Evolutionary conservation across 495 filamentous ascomycete genomes (phyloP).

Genomic region (Tirmania nivea): DNA sequence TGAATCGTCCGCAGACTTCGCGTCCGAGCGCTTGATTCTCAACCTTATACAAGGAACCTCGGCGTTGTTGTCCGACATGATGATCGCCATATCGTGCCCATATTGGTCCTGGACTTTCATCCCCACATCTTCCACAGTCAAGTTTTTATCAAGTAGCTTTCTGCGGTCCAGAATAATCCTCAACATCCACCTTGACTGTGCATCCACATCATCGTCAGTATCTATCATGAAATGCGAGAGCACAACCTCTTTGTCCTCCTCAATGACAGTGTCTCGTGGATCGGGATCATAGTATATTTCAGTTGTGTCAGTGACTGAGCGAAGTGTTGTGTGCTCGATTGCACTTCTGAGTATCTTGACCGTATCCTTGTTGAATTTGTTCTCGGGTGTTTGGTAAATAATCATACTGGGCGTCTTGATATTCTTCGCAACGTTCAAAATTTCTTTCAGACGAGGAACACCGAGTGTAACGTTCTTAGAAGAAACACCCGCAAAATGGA

Average conservation of each 20-base stretch:
- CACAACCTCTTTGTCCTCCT: constrained; percentile 78
- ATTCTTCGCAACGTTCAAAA: constrained; percentile 88
- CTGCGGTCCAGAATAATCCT: constrained; percentile 83
- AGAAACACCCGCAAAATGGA: constrained; percentile 99
- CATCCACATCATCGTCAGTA: constrained; percentile 47
- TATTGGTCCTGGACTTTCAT: constrained; percentile 68
- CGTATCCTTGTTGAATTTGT: constrained; percentile 41
- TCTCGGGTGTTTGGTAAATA: constrained; percentile 50
- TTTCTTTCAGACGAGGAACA: constrained; percentile 97
- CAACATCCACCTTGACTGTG: constrained; percentile 83
- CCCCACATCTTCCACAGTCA: constrained; percentile 86
- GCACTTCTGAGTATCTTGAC: constrained; percentile 70
- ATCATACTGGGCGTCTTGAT: constrained; percentile 98
- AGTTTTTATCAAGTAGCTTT: constrained; percentile 81
- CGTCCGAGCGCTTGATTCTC: constrained; percentile 47
- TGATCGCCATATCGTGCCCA: constrained; percentile 66
- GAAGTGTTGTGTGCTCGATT: constrained; percentile 87
- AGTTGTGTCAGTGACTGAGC: constrained; percentile 70
- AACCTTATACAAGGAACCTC: constrained; percentile 88
- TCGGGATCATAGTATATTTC: constrained; percentile 98
- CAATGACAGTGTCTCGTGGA: constrained; percentile 61
- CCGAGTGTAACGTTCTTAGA: constrained; percentile 98
- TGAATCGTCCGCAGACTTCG: constrained; percentile 56
- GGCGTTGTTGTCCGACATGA: constrained; percentile 96
- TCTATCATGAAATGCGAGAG: constrained; percentile 95